Evolutionary conservation across 2,329 filamentous ascomycete genomes (phyloP).

Genomic region (Talaromyces sp.): DNA sequence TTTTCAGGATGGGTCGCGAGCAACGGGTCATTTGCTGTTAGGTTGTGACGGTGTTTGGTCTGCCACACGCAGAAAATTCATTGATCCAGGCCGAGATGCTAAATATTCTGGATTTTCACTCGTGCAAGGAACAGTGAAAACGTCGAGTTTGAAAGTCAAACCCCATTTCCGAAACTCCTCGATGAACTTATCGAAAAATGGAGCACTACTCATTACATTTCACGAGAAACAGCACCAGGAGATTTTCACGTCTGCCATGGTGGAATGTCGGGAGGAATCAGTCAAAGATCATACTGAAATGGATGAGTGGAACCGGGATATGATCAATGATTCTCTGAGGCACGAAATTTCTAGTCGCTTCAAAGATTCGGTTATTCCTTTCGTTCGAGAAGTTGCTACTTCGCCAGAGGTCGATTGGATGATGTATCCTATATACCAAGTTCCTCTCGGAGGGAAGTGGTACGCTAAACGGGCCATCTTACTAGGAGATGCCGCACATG

Average conservation of each 20-base stretch:
- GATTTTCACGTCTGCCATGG: constrained; percentile 41
- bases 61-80: constrained; percentile 33
- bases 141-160: constrained; percentile 23
- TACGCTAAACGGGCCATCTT: constrained; percentile 40
- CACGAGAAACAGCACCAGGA: constrained; percentile 34
- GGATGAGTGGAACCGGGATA: constrained; percentile 30
- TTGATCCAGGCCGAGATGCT: constrained; percentile 35
- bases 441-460: constrained; percentile 40
- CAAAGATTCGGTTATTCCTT: constrained; percentile 33
- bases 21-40: constrained; percentile 36
- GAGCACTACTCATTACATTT: constrained; percentile 41
- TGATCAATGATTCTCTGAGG: constrained; percentile 35
- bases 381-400: constrained; percentile 36
- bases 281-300: constrained; percentile 24
- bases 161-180: constrained; percentile 40
- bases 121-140: constrained; percentile 34
- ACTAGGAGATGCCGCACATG: constrained; percentile 48
- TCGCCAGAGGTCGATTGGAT: constrained; percentile 35
- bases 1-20: constrained; percentile 38
- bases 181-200: constrained; percentile 39
- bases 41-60: constrained; percentile 45
- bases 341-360: constrained; percentile 38
- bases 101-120: constrained; percentile 44
- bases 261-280: constrained; percentile 34
- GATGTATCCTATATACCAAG: constrained; percentile 46